Conservation (phyloP, 225 moss, liverwort and hornwort species). For the Neckera pumila region DNA sequence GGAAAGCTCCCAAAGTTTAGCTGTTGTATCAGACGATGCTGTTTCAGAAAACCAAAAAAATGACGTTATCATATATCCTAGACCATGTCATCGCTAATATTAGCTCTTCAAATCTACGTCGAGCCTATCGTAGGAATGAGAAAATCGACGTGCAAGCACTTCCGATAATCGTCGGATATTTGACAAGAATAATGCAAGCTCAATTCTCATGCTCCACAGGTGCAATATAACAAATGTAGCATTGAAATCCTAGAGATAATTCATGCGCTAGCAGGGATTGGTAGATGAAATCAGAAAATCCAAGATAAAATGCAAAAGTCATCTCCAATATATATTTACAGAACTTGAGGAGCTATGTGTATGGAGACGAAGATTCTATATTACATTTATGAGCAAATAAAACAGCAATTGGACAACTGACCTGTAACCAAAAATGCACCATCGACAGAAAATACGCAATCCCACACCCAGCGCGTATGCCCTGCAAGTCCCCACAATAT, state of each 20-base stretch:
- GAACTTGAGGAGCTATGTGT: background rate
- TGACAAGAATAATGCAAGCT: background rate
- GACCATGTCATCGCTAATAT: background rate
- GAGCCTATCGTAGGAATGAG: background rate
- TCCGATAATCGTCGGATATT: background rate
- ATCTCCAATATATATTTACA: background rate
- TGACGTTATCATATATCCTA: background rate
- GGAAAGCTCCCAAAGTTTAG: slow-evolving; percentile 81
- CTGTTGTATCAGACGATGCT: slow-evolving; percentile 82
- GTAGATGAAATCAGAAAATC: background rate
- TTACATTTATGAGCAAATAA: background rate
- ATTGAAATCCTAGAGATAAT: background rate
- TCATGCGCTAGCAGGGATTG: background rate
- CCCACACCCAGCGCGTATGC: slow-evolving; percentile 91
- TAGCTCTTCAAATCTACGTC: background rate
- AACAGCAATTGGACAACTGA: background rate
- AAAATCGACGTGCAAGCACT: background rate
- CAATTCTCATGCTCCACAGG: background rate
- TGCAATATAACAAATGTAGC: background rate
- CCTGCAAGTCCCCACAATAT: slow-evolving; percentile 32
- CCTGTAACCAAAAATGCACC: slow-evolving; percentile 85
- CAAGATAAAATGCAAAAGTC: background rate
- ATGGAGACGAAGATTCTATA: background rate
- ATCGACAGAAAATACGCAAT: slow-evolving; percentile 95
- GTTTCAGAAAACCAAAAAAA: background rate